Evolutionary conservation across 2,329 filamentous ascomycete genomes (phyloP).

Genomic region (Xylogone sp.): DNA sequence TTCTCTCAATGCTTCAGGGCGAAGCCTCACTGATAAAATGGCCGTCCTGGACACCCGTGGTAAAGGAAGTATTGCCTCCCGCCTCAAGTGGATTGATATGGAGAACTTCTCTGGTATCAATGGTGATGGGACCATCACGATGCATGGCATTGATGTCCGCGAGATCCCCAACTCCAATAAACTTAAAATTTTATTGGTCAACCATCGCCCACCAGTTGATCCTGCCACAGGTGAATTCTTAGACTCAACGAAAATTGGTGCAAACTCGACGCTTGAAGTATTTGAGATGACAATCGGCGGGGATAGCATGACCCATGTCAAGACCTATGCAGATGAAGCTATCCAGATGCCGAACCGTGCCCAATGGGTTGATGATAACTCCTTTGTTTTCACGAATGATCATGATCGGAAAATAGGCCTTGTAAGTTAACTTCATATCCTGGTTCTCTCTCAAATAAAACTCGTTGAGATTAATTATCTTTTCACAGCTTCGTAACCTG

Average conservation of each 20-base stretch:
- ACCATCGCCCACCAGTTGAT: slow-evolving; percentile 30
- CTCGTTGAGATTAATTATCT: background rate
- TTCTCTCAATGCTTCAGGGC: slow-evolving; percentile 19
- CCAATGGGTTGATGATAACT: slow-evolving; percentile 28
- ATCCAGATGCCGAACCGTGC: slow-evolving; percentile 33
- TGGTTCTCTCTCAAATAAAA: background rate
- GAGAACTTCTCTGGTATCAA: slow-evolving; percentile 20
- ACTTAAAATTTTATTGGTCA: slow-evolving; percentile 30
- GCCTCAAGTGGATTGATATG: slow-evolving; percentile 16
- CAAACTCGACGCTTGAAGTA: slow-evolving; percentile 33
- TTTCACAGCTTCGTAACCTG: slow-evolving; percentile 19
- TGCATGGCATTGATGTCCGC: slow-evolving; percentile 31
- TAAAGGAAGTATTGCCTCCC: slow-evolving; percentile 14
- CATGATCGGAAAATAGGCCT: slow-evolving; percentile 26
- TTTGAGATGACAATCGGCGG: slow-evolving; percentile 26
- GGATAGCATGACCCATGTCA: slow-evolving; percentile 26
- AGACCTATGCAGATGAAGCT: slow-evolving; percentile 25
- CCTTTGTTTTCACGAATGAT: slow-evolving; percentile 34
- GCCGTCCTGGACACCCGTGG: slow-evolving; percentile 22
- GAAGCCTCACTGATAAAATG: slow-evolving; percentile 18
- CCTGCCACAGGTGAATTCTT: slow-evolving; percentile 25
- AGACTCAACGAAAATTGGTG: slow-evolving; percentile 26
- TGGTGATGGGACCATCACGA: slow-evolving; percentile 24
- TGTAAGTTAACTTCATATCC: slow-evolving; percentile 13
- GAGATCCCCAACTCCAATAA: slow-evolving; percentile 15